These are phyloP conservation scores for Diddensiella caesifluorescens DNA, from an alignment of 805 yeast species.

Conservation along the genomic window DNA sequence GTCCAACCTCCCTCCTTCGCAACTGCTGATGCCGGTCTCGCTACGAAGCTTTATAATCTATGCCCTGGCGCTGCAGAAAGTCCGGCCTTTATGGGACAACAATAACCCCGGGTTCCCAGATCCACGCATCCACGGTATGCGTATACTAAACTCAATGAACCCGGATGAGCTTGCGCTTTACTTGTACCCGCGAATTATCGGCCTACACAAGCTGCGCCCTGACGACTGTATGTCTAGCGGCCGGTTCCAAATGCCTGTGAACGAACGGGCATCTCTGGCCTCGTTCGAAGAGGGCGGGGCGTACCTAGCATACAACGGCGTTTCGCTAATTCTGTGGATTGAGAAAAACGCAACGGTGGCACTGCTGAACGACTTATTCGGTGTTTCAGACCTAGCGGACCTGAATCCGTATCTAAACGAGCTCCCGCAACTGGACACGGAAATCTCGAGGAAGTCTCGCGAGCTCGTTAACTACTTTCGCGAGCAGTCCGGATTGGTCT, in stretches of 20 bases:
- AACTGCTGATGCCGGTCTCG: slow-evolving; percentile 76
- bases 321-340: slow-evolving; percentile 54
- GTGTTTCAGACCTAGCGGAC: slow-evolving; percentile 38
- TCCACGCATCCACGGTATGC: slow-evolving; percentile 51
- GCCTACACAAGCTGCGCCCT: slow-evolving; percentile 59
- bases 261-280: slow-evolving; percentile 40
- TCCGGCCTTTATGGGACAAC: slow-evolving; percentile 52
- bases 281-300: slow-evolving; percentile 62
- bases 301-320: slow-evolving; percentile 70
- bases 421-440: slow-evolving; percentile 67
- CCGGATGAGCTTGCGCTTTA: slow-evolving; percentile 53
- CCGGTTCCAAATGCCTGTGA: slow-evolving; percentile 45
- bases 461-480: slow-evolving; percentile 55
- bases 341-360: slow-evolving; percentile 63
- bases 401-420: slow-evolving; percentile 48
- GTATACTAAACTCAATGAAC: slow-evolving; percentile 48
- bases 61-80: slow-evolving; percentile 63
- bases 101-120: slow-evolving; percentile 50
- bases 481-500: slow-evolving; percentile 35
- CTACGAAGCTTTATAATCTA: slow-evolving; percentile 65
- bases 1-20: slow-evolving; percentile 42
- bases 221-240: slow-evolving; percentile 46
- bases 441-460: slow-evolving; percentile 61
- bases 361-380: slow-evolving; percentile 71
- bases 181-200: slow-evolving; percentile 76